phyloP scores from a whole-genome alignment of 495 filamentous ascomycete species.

The Lepraria neglecta region DNA sequence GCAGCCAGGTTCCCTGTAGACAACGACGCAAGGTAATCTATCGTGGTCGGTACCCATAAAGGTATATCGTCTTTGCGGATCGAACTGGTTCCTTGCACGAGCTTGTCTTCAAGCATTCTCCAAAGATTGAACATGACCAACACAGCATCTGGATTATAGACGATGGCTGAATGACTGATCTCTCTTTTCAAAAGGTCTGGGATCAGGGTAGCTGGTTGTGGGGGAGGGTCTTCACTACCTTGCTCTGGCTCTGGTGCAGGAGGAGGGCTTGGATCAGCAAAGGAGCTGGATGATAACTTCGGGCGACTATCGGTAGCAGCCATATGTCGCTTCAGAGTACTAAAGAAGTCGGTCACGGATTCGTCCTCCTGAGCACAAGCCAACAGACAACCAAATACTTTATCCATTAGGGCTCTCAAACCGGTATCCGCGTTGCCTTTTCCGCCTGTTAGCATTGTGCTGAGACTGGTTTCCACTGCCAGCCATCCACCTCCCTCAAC shows the following conservation, averaged over 20 bases:
- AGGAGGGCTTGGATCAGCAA: background rate
- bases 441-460: constrained; percentile 53
- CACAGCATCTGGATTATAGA: constrained; percentile 27
- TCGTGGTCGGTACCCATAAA: constrained; percentile 4
- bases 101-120: constrained; percentile 28
- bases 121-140: constrained; percentile 26
- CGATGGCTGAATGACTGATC: constrained; percentile 7
- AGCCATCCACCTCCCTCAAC: constrained; percentile 71
- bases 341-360: constrained; percentile 46
- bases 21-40: constrained; percentile 42
- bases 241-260: background rate
- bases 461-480: constrained; percentile 63
- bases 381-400: constrained; percentile 79
- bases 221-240: background rate
- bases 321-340: constrained; percentile 7
- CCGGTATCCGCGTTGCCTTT: constrained; percentile 43
- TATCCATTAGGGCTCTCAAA: constrained; percentile 53
- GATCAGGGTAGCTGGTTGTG: background rate
- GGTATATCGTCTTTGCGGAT: background rate
- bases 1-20: constrained; percentile 71
- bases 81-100: constrained; percentile 28
- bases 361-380: constrained; percentile 77
- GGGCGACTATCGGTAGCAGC: background rate
- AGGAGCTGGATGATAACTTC: background rate
- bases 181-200: constrained; percentile 32